Base-by-base conservation (phyloP, 768 basidiomycete genomes). In the Tephrocybe rancida region DNA sequence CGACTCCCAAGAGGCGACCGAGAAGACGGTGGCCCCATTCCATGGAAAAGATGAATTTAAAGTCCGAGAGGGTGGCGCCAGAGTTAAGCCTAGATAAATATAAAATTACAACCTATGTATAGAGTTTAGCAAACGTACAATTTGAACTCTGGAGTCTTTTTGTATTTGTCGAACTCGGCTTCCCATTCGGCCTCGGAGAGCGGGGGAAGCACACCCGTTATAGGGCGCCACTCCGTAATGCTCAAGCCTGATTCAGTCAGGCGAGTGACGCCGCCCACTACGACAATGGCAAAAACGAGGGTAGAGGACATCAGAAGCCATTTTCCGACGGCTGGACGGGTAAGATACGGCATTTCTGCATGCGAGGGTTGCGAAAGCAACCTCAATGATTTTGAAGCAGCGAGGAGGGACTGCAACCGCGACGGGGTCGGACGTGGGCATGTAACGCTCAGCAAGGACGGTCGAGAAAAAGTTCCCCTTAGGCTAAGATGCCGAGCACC, bases 31-130 rank as follows among this genome's bases (percentile, higher is more conserved):
- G 97, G 5, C 84, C 83, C 93, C 95, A 99, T 80, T 99, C 97
- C 96, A 95, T 95, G 73, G 88, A 90, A 71, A 95, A 99, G 54
- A 99, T 98, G 56, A 82, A 81, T 70, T 99, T 98, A 78, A 99
- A 99, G 64, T 98, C 90, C 25, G 86, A 78, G 51, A 98, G 72
- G 26, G 86, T 84, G 51, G 97, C 95, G 9, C 87, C 84, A 55
- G 92, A 88, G 68, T 99, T 99, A 57, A 95, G 73, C 64, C 95
- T 98, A 14, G 44, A 43, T 44, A 47, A 58, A 55, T 45, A 30
- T 38, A 35, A 34, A 41, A 14, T 41, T 27, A 19, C 1, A n/a
- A 25, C 42, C 52, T n/a, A 5, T 29, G 7, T 32, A 14, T 49
- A 34, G 32, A 27, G 21, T 21, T 39, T 27, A 42, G 35, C 44